Evolutionary conservation across 2,329 filamentous ascomycete genomes (phyloP).

Genomic region (Ophiostoma tasmaniense): DNA sequence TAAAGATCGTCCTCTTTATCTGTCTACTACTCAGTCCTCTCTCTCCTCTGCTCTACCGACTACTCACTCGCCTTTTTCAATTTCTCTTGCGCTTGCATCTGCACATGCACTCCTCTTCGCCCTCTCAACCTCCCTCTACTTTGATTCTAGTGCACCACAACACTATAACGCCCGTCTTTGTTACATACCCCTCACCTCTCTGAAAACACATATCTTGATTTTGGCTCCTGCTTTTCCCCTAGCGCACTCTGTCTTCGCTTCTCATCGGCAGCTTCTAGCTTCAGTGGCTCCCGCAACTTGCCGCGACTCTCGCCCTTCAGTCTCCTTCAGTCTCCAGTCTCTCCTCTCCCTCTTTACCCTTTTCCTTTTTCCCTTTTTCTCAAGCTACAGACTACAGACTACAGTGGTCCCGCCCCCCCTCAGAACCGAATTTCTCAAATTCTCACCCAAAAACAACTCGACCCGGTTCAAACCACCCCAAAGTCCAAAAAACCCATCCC

Average conservation of each 20-base stretch:
- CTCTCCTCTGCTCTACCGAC: not conserved
- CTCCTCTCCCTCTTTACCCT: not conserved
- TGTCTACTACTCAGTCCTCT: not conserved
- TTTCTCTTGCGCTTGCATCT: not conserved
- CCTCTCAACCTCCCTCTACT: not conserved
- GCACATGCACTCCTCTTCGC: conserved; percentile 6
- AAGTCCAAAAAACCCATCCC: not conserved
- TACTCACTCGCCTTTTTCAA: not conserved
- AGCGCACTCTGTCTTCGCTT: not conserved
- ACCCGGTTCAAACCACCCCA: too few species aligned
- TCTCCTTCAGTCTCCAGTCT: not conserved
- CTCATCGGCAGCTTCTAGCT: conserved; percentile 5
- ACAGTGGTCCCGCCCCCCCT: conserved; percentile 7
- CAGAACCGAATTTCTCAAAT: not conserved
- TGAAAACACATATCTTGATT: conserved; percentile 8
- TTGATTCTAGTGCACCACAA: not conserved
- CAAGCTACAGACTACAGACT: not conserved
- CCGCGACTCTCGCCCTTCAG: not conserved
- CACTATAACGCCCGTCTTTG: not conserved
- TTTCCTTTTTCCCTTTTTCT: not conserved
- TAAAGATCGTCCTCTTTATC: conserved; percentile 10
- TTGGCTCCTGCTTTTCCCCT: conserved; percentile 12
- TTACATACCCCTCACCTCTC: conserved; percentile 12
- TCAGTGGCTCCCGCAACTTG: conserved; percentile 8
- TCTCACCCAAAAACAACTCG: not conserved